Evolutionary conservation across 1,139 yeast species (phyloP).

Genomic region (Nadsonia starkeyi-henricii): DNA sequence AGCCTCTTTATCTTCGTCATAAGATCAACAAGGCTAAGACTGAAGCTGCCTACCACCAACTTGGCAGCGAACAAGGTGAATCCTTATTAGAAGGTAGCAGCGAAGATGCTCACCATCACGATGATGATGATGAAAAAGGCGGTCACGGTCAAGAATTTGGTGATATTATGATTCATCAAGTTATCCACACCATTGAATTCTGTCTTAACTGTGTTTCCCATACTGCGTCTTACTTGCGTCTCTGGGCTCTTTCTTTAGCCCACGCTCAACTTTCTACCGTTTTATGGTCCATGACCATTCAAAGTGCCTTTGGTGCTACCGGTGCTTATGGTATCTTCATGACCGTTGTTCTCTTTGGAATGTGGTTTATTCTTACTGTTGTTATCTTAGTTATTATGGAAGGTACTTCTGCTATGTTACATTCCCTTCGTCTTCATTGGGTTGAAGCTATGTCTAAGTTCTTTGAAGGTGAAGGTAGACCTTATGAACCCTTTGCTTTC

Average conservation of each 20-base stretch:
- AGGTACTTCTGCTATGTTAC: slow-evolving; percentile 98
- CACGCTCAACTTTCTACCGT: slow-evolving; percentile 94
- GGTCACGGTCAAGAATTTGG: slow-evolving; percentile 60
- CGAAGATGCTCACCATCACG: slow-evolving; percentile 12
- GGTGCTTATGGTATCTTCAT: slow-evolving; percentile 59
- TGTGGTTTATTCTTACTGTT: slow-evolving; percentile 90
- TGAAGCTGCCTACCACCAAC: slow-evolving; percentile 9
- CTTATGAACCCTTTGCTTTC: slow-evolving; percentile 73
- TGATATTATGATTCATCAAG: slow-evolving; percentile 92
- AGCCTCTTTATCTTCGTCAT: slow-evolving; percentile 60
- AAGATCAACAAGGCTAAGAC: slow-evolving; percentile 23
- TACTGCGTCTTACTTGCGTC: slow-evolving; percentile 89
- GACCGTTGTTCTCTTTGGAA: slow-evolving; percentile 71
- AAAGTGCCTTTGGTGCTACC: slow-evolving; percentile 60
- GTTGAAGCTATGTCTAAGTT: slow-evolving; percentile 98
- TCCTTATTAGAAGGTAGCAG: slow-evolving; percentile 8
- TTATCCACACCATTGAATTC: slow-evolving; percentile 95
- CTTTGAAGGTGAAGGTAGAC: slow-evolving; percentile 89
- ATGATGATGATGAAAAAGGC: slow-evolving; percentile 22
- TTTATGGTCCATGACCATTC: slow-evolving; percentile 90
- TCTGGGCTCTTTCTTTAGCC: slow-evolving; percentile 96
- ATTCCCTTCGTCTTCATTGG: slow-evolving; percentile 94
- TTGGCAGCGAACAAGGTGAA: slow-evolving; percentile 3
- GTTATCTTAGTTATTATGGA: slow-evolving; percentile 92
- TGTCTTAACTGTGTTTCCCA: slow-evolving; percentile 95